Evolutionary conservation across 768 basidiomycete genomes (phyloP).

Genomic region (Mycena galopus): DNA sequence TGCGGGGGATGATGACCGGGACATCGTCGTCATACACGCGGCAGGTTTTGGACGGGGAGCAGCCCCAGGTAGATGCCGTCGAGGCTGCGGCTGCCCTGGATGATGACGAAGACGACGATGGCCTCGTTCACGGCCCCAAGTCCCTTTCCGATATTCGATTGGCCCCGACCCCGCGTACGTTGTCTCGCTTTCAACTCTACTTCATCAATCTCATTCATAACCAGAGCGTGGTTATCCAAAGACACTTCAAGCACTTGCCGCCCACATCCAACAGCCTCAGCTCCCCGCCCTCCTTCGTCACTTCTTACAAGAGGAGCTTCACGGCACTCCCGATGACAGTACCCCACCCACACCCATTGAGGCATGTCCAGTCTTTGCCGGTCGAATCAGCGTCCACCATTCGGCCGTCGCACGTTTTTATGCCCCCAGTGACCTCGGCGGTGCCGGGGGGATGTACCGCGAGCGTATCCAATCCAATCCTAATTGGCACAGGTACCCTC

Average conservation of each 20-base stretch:
- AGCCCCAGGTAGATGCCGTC: too few relatives aligned
- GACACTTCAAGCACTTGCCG: constrained; percentile 28
- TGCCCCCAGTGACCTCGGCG: too few relatives aligned
- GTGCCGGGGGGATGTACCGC: constrained; percentile 43
- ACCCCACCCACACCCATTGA: too few relatives aligned
- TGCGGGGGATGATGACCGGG: constrained; percentile 3
- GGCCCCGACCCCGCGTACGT: constrained; percentile 26
- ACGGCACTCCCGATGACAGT: constrained; percentile 20
- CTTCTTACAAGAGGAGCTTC: constrained; percentile 31
- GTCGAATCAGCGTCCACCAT: constrained; percentile 41
- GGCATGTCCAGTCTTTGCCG: constrained; percentile 32
- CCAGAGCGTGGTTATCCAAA: constrained; percentile 39
- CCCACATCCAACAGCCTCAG: constrained; percentile 33
- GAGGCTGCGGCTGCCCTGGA: too few relatives aligned
- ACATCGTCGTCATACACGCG: too few relatives aligned
- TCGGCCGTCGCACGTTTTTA: constrained; percentile 44
- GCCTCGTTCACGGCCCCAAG: constrained; percentile 18
- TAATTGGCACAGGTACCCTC: constrained; percentile 37
- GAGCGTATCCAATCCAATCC: constrained; percentile 46
- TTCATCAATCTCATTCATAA: too few relatives aligned
- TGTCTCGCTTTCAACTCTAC: background rate
- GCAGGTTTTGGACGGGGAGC: too few relatives aligned
- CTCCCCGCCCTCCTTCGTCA: constrained; percentile 33
- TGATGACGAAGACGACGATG: too few relatives aligned
- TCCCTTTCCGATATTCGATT: constrained; percentile 24